Conservation (phyloP, 768 basidiomycete species). For the Pisolithus albus region DNA sequence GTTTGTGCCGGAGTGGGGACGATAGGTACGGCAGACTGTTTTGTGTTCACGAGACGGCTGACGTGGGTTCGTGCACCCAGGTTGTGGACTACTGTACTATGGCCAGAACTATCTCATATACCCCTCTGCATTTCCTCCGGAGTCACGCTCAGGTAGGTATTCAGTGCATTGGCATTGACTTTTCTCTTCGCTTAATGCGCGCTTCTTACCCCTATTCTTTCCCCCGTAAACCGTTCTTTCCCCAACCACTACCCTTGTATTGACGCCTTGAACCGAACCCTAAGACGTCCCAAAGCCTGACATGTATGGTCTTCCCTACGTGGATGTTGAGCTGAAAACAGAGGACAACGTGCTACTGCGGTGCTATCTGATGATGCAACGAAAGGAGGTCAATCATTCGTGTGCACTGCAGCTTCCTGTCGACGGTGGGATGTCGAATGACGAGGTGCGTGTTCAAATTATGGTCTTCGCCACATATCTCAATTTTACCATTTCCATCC, state of each 20-base stretch:
- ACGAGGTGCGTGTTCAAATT: conserved; percentile 41
- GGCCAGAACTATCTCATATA: conserved; percentile 90
- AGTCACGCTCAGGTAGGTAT: conserved; percentile 66
- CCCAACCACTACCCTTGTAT: background rate
- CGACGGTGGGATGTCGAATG: conserved; percentile 40
- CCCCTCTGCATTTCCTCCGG: conserved; percentile 74
- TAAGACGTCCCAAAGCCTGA: conserved; percentile 66
- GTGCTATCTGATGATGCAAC: conserved; percentile 72
- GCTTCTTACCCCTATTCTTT: background rate
- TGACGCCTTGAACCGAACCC: background rate
- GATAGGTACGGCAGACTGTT: conserved; percentile 33
- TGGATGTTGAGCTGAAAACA: conserved; percentile 66
- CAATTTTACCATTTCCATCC: background rate
- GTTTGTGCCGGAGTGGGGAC: conserved; percentile 54
- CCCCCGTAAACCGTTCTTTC: background rate
- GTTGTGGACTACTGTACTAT: conserved; percentile 70
- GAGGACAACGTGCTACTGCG: conserved; percentile 65
- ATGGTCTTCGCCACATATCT: background rate
- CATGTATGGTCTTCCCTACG: conserved; percentile 66
- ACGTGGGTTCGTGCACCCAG: conserved; percentile 28
- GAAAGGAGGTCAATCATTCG: conserved; percentile 36
- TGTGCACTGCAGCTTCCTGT: conserved; percentile 31
- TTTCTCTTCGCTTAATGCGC: background rate
- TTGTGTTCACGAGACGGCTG: background rate
- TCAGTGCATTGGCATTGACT: too few relatives aligned